phyloP scores from a whole-genome alignment of 495 filamentous ascomycete species.

The Penicillium odoratum region DNA sequence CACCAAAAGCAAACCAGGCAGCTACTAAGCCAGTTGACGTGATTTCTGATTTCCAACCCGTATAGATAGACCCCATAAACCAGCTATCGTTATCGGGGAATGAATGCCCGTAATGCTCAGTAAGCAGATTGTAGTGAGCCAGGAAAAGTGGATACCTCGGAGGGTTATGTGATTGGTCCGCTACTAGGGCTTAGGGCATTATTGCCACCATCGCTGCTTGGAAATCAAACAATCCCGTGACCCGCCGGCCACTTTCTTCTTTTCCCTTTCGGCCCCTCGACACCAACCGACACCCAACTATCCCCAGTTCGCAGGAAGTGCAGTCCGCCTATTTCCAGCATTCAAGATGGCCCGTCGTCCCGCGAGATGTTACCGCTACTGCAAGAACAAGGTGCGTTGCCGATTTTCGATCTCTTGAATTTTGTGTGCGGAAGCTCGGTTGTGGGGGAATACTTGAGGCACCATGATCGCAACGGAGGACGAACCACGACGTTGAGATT shows the following conservation, averaged over 20 bases:
- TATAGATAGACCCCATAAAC: not conserved
- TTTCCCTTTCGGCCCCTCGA: conserved; percentile 37
- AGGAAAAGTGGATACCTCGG: conserved; percentile 20
- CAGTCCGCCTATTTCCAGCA: conserved; percentile 56
- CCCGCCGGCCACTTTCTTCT: conserved; percentile 37
- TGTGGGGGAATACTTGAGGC: conserved; percentile 28
- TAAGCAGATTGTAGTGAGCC: conserved; percentile 15
- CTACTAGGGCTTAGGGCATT: conserved; percentile 48
- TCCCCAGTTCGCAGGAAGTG: conserved; percentile 52
- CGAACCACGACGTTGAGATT: conserved; percentile 2
- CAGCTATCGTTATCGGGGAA: not conserved
- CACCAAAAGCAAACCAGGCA: conserved; percentile 10
- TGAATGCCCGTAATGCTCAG: conserved; percentile 1
- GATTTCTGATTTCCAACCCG: conserved; percentile 5
- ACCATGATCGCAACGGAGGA: conserved; percentile 10
- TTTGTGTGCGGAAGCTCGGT: conserved; percentile 37
- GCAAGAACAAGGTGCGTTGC: conserved; percentile 97
- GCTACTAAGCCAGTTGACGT: conserved; percentile 8
- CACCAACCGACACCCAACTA: conserved; percentile 42
- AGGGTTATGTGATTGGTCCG: conserved; percentile 31
- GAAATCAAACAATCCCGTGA: conserved; percentile 51
- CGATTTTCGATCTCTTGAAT: conserved; percentile 26
- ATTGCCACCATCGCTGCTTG: conserved; percentile 50
- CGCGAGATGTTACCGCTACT: conserved; percentile 99
- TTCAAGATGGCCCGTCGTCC: conserved; percentile 97